Base-by-base conservation (phyloP, 129 eudicot genomes). In the Saussurea involucrata region DNA sequence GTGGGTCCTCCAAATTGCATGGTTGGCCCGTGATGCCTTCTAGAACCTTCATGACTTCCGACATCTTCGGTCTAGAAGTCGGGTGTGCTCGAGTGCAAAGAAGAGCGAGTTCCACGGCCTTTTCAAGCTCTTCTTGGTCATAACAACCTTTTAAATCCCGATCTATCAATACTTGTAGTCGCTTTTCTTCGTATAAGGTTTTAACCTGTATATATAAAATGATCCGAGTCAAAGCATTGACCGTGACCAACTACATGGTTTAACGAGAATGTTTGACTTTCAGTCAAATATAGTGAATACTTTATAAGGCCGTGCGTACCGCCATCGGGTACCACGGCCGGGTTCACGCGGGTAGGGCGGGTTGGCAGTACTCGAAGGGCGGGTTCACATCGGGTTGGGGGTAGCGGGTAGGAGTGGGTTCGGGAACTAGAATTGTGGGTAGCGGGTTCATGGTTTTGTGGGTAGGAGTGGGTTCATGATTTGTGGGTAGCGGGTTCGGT, bases 51-150 rank as follows among this genome's bases (percentile, higher is more conserved):
- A 89, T 66, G 34, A 87, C 98, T 80, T 93, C 90, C 1, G 93
- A 93, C 98, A 93, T 93, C 60, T 89, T 91, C 6, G 96, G 97
- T 71, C 98, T 81, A 5, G 76, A 25, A 10, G 79, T 85, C 0
- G 98, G 97, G 67, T 81, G 90, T 0, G 98, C 76, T 40, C 66
- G 88, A 29, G 92, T 89, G 61, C 97, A 93, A 27, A 66, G 75
- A 28, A 93, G 82, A 60, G 97, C 87, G 28, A 93, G 71, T 80
- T 91, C 90, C 18, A 91, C 98, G 0, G 86, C 86, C 63, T 87
- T 87, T 25, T 84, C 90, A 6, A 91, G 82, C 78, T 91, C 90
- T 13, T 85, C 92, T 18, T 71, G 85, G 25, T 83, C 76, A 53
- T 75, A 90, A 76, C 93, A 83, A 37, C 93, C 93, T 71, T 84